Base-by-base conservation (phyloP, 164 flowering plant genomes). In the Vitis rotundifolia region DNA sequence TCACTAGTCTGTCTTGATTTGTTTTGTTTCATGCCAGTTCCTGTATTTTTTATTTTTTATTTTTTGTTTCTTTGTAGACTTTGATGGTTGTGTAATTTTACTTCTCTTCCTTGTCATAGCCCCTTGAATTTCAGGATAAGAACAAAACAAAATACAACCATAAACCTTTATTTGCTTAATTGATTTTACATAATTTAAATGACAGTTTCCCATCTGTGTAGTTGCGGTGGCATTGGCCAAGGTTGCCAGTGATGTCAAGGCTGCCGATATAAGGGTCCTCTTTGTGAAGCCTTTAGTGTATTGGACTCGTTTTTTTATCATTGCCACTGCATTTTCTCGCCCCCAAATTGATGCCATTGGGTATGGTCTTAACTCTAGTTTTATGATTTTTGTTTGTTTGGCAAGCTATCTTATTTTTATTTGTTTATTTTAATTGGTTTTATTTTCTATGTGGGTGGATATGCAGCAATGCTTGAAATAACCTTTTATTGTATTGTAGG, bases 251-350 rank as follows among this genome's bases (percentile, higher is more conserved):
- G 99, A 95, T 7, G 92, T 88, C 69, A 95, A 95, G 79, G 99
- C 94, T 76, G 93, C 78, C 64, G 99, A 95, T 74, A 90, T 95
- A 37, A 89, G 74, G 62, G 87, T 95, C 49, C 94, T 95, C 53
- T 95, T 95, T 81, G 99, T 95, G 77, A 95, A 95, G 84, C 99
- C 98, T 78, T 80, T 95, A 22, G 98, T 93, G 59, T 90, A 91
- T 58, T 95, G 99, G 99, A 95, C 99, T 81, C 81, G 89, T 50
- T 95, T 95, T 82, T 95, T 95, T 71, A 88, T 95, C 76, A 93
- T 95, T 71, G 91, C 87, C 50, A 95, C 99, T 37, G 99, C 98
- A 67, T 95, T 88, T 89, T 95, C 99, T 65, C 89, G 87, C 57
- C 98, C 99, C 58, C 98, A 95, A 69, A 82, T 93, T 71, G 92